Percentiles rank a stretch among this genome's conserved stretches.
These are phyloP conservation scores for Gymnopilus dilepis DNA, from an alignment of 768 basidiomycete species.

Conservation along the genomic window DNA sequence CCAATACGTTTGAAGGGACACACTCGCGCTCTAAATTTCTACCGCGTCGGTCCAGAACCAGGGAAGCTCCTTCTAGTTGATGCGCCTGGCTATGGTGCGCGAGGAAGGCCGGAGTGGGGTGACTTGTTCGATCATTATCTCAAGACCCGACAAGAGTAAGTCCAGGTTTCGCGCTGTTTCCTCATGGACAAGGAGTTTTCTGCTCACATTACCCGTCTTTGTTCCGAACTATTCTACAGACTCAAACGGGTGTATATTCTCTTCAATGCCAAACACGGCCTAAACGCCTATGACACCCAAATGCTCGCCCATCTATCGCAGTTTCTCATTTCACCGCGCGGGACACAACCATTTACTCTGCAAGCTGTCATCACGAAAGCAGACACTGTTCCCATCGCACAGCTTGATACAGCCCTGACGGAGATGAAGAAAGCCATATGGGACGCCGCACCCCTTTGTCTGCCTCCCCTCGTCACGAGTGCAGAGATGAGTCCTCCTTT, in stretches of 20 bases:
- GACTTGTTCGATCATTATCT: slow-evolving; percentile 69
- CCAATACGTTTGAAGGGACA: slow-evolving; percentile 54
- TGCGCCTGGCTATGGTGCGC: slow-evolving; percentile 78
- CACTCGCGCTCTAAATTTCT: slow-evolving; percentile 77
- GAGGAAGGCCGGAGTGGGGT: slow-evolving; percentile 81
- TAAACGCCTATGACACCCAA: slow-evolving; percentile 57
- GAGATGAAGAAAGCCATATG: slow-evolving; percentile 57
- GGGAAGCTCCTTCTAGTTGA: slow-evolving; percentile 75
- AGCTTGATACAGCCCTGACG: slow-evolving; percentile 41
- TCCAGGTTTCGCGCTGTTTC: slow-evolving; percentile 11
- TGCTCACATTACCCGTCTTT: slow-evolving; percentile 1
- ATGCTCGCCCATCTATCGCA: slow-evolving; percentile 65
- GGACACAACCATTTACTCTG: slow-evolving; percentile 56
- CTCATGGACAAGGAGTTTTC: background rate
- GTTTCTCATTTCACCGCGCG: slow-evolving; percentile 43
- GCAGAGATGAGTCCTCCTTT: slow-evolving; percentile 51
- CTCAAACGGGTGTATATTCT: slow-evolving; percentile 73
- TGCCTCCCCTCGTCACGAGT: slow-evolving; percentile 69
- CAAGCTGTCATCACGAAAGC: slow-evolving; percentile 79
- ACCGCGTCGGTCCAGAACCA: slow-evolving; percentile 62
- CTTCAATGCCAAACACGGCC: slow-evolving; percentile 68
- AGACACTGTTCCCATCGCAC: slow-evolving; percentile 50
- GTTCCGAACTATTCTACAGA: slow-evolving; percentile 41
- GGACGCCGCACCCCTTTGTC: slow-evolving; percentile 60
- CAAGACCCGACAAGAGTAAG: slow-evolving; percentile 63